Percentiles rank a stretch among this genome's conserved stretches.
phyloP scores from a whole-genome alignment of 495 filamentous ascomycete species.

The Lentithecium fluviatile region DNA sequence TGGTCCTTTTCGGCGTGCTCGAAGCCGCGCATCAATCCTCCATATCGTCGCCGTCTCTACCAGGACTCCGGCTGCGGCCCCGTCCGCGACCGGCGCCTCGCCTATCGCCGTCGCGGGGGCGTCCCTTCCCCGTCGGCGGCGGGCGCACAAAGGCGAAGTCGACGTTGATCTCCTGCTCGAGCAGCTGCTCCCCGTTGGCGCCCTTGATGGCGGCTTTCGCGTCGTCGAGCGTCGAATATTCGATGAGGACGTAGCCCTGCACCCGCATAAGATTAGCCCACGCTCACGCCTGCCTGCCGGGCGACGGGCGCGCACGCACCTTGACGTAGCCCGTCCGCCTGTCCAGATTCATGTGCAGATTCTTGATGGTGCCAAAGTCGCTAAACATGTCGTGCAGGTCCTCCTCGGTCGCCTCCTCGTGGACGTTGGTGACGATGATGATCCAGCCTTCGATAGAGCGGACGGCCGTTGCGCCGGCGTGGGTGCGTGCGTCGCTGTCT shows the following conservation, averaged over 20 bases:
- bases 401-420: conserved; percentile 97
- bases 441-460: conserved; percentile 99
- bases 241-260: conserved; percentile 90
- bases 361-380: conserved; percentile 97
- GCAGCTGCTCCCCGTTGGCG: conserved; percentile 74
- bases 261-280: background rate
- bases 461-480: conserved; percentile 80
- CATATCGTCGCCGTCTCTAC: conserved; percentile 18
- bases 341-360: conserved; percentile 91
- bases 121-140: conserved; percentile 65
- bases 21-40: conserved; percentile 21
- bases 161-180: conserved; percentile 87
- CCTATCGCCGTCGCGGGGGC: conserved; percentile 53
- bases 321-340: conserved; percentile 96
- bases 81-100: conserved; percentile 55
- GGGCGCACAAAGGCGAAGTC: conserved; percentile 98
- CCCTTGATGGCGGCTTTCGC: conserved; percentile 83
- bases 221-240: conserved; percentile 85
- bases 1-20: background rate
- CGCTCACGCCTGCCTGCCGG: background rate
- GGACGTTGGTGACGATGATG: conserved; percentile 91
- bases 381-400: conserved; percentile 91
- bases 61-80: conserved; percentile 60
- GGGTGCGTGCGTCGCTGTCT: conserved; percentile 65
- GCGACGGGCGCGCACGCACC: conserved; percentile 51